phyloP scores from a whole-genome alignment of 2,329 filamentous ascomycete genomes.

The Pyricularia sp. region DNA sequence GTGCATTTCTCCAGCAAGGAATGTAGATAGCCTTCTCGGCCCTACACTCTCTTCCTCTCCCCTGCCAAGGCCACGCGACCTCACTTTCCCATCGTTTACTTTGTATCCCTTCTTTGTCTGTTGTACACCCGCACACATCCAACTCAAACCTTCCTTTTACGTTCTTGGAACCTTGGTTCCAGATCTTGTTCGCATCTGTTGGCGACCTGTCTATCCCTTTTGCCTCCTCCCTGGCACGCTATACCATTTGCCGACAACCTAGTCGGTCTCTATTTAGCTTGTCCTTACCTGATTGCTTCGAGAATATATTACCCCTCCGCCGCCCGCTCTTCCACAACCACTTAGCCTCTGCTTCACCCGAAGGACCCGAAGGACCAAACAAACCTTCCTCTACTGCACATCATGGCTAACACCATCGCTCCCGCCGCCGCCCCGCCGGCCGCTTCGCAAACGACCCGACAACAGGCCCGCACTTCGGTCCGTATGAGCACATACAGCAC shows the following conservation, averaged over 20 bases:
- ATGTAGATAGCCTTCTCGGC: not conserved
- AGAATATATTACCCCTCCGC: not conserved
- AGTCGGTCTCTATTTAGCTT: not conserved
- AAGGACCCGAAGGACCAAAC: not conserved
- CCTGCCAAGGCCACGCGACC: not conserved
- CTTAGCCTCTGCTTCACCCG: not conserved
- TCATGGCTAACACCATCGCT: not conserved
- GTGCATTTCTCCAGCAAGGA: conserved; percentile 19
- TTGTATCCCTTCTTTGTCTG: not conserved
- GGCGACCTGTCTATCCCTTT: not conserved
- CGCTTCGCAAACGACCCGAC: not conserved
- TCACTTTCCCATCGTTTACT: not conserved
- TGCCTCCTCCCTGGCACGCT: not conserved
- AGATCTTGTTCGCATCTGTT: not conserved
- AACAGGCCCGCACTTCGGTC: conserved; percentile 41
- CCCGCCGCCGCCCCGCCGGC: not conserved
- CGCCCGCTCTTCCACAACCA: not conserved
- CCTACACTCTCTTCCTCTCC: not conserved
- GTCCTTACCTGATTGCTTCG: not conserved
- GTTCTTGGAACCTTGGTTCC: not conserved
- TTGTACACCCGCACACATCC: not conserved
- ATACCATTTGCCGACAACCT: not conserved
- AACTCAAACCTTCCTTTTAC: not conserved
- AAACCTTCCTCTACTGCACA: not conserved
- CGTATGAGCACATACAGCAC: conserved; percentile 54